These are phyloP conservation scores for Mrakia frigida DNA, from an alignment of 768 basidiomycete genomes.

Conservation along the genomic window DNA sequence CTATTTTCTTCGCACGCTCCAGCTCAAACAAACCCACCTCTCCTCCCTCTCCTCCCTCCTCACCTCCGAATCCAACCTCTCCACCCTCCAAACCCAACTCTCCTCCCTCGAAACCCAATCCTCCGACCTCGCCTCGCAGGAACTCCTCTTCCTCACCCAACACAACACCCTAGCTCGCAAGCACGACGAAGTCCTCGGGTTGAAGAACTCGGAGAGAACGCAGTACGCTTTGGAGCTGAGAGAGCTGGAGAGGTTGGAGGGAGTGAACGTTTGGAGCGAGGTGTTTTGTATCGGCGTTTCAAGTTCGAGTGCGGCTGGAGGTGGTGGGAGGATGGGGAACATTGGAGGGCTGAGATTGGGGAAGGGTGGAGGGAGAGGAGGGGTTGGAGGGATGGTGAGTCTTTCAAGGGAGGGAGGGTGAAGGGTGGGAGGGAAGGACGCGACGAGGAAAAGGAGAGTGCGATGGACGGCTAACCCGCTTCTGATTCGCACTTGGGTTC, in stretches of 20 bases:
- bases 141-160: conserved; percentile 16
- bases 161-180: not conserved
- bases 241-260: conserved; percentile 60
- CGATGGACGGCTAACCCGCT: not conserved
- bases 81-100: not conserved
- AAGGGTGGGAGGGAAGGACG: no score
- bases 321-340: conserved; percentile 60
- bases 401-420: no score
- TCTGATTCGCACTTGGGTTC: not conserved
- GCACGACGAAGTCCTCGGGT: conserved; percentile 1
- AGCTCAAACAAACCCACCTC: not conserved
- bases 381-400: not conserved
- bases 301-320: conserved; percentile 9
- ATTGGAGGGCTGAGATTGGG: conserved; percentile 93
- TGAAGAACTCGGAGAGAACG: not conserved
- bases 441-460: no score
- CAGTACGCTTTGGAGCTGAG: conserved; percentile 21
- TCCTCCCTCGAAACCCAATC: conserved; percentile 9
- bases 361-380: conserved; percentile 63
- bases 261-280: conserved; percentile 92
- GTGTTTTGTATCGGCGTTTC: conserved; percentile 77
- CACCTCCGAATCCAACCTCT: not conserved
- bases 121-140: not conserved
- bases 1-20: not conserved
- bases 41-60: not conserved